Conservation (phyloP, 441 rosid species). For the Croton laevigatus region DNA sequence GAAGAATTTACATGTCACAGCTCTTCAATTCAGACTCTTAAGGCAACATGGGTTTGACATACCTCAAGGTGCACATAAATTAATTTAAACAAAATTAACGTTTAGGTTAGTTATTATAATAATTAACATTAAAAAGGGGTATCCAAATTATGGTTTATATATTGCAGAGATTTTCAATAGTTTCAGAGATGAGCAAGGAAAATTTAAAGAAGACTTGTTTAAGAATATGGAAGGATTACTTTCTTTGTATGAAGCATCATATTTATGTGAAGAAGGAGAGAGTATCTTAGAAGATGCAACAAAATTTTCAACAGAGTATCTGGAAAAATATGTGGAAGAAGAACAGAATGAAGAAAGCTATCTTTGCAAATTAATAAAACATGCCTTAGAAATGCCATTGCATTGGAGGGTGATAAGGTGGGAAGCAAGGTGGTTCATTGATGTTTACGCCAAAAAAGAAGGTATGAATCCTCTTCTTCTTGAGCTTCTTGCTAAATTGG, state of each 20-base stretch:
- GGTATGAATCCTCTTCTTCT: background rate
- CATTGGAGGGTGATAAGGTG: too few relatives aligned
- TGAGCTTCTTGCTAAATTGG: background rate
- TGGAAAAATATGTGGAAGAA: slow-evolving; percentile 4
- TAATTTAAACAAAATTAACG: too few relatives aligned
- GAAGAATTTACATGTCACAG: too few relatives aligned
- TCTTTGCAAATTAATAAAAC: slow-evolving; percentile 12
- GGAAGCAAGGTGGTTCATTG: too few relatives aligned
- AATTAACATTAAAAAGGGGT: too few relatives aligned
- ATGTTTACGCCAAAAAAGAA: too few relatives aligned
- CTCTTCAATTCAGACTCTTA: too few relatives aligned
- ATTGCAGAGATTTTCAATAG: background rate
- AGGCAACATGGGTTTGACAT: too few relatives aligned
- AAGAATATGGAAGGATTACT: slow-evolving; percentile 17
- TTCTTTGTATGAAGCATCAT: slow-evolving; percentile 40
- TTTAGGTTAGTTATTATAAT: too few relatives aligned
- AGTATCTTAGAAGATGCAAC: slow-evolving; percentile 24
- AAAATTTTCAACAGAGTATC: slow-evolving; percentile 21
- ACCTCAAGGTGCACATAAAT: too few relatives aligned
- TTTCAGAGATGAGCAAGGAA: background rate
- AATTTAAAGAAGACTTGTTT: background rate
- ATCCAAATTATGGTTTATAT: background rate
- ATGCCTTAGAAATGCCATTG: background rate
- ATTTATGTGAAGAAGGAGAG: slow-evolving; percentile 21
- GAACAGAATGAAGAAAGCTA: background rate